Base-by-base conservation (phyloP, 495 filamentous ascomycete species). In the Rostrohypoxylon terebratum region DNA sequence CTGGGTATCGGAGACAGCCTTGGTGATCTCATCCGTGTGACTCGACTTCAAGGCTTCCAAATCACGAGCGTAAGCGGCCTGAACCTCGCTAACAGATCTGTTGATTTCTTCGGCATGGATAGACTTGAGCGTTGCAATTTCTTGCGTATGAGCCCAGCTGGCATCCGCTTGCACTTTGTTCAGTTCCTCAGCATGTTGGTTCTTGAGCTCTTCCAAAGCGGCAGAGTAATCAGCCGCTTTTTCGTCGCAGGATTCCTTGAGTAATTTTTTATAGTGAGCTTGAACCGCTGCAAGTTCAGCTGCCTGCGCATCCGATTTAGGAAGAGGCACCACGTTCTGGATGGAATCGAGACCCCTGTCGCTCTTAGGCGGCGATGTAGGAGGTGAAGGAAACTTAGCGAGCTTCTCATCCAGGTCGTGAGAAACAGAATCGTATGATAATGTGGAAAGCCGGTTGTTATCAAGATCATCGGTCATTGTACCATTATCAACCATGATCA, bases 391-490 rank as follows among this genome's bases (percentile, higher is more conserved):
- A 71, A 86, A 85, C 60, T 79, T 79, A 4, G 82, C 78, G 53
- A 85, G 75, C 58, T 81, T 85, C 40, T 82, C 78, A 4, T 82
- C 78, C 75, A 83, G 72, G 65, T 87, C 74, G 69, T 81, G 79
- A 20, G 77, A 75, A 65, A 83, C 82, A 61, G 80, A 83, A 68
- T 83, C 83, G 13, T 78, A 79, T 20, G 74, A 76, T 9, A 50
- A 67, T 34, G 68, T 42, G 10, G 77, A 78, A 59, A 70, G 69
- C 33, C 57, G 73, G 70, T 53, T 66, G 28, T 68, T 63, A 64
- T 57, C 70, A 38, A 73, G 76, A 31, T 97, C 58, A 11, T 74
- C 96, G 2, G 96, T 99, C 94, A 97, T 97, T 76, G 92, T 90
- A 51, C 90, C 90, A 63, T 85, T 88, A 79, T 97, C 94, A 28